Conservation (phyloP, 2,329 filamentous ascomycete genomes). For the Chrysosporium keratinophilum region DNA sequence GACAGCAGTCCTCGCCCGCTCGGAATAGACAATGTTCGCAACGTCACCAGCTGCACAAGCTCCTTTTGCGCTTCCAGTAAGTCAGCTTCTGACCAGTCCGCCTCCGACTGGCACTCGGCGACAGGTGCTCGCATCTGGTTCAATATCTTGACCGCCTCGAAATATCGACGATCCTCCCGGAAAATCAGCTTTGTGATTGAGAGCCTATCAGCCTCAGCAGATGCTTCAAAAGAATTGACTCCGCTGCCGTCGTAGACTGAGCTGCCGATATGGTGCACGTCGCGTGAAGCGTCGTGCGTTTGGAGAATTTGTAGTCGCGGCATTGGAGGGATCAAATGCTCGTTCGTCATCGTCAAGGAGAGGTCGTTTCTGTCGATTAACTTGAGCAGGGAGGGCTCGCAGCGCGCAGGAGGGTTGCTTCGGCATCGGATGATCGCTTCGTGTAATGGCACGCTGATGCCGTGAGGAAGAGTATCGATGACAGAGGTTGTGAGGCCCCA, state of each 20-base stretch:
- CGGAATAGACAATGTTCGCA: constrained; percentile 78
- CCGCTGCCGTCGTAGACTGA: constrained; percentile 40
- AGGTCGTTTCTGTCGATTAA: constrained; percentile 77
- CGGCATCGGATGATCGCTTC: constrained; percentile 81
- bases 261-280: constrained; percentile 65
- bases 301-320: constrained; percentile 35
- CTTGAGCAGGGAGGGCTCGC: constrained; percentile 60
- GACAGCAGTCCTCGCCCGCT: constrained; percentile 78
- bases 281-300: constrained; percentile 58
- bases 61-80: constrained; percentile 88
- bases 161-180: constrained; percentile 77
- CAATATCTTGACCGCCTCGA: constrained; percentile 75
- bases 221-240: constrained; percentile 58
- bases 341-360: constrained; percentile 50
- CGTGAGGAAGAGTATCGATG: constrained; percentile 75
- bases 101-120: constrained; percentile 64
- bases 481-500: constrained; percentile 54
- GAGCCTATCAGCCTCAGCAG: constrained; percentile 72
- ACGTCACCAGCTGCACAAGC: constrained; percentile 73
- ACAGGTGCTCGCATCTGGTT: constrained; percentile 72
- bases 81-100: constrained; percentile 73
- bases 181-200: constrained; percentile 79
- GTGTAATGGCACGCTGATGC: constrained; percentile 66
- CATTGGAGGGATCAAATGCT: constrained; percentile 29
- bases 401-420: constrained; percentile 65